Percentiles rank a stretch among this genome's conserved stretches.
Conservation (phyloP, 1,284 basidiomycete genomes). For the Malassezia brasiliensis region DNA sequence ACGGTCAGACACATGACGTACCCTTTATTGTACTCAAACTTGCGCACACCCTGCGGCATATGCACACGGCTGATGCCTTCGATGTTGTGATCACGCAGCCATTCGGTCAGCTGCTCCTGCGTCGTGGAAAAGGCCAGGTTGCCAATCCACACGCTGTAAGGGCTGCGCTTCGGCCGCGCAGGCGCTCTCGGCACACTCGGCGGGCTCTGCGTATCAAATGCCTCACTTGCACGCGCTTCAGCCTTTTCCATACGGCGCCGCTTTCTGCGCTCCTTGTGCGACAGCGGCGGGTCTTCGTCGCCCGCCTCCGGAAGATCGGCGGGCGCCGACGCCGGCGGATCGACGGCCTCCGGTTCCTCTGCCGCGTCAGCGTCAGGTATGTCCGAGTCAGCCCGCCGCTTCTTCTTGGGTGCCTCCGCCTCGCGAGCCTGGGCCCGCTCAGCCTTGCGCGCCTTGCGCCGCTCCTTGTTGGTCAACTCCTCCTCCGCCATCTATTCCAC, state of each 20-base stretch:
- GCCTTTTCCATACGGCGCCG: slow-evolving; percentile 25
- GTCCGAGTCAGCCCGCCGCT: not conserved
- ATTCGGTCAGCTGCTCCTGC: slow-evolving; percentile 28
- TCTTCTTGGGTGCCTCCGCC: not conserved
- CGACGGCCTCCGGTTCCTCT: not conserved
- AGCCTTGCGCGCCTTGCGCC: slow-evolving; percentile 23
- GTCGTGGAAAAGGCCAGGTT: slow-evolving; percentile 41
- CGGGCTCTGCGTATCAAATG: slow-evolving; percentile 12
- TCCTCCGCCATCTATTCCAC: not conserved
- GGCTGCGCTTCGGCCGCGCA: slow-evolving; percentile 28
- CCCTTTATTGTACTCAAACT: slow-evolving; percentile 53
- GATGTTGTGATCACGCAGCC: slow-evolving; percentile 31
- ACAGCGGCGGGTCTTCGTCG: slow-evolving; percentile 53
- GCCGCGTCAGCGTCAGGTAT: not conserved
- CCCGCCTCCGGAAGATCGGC: not conserved
- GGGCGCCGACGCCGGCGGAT: not conserved
- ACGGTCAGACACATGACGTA: slow-evolving; percentile 30
- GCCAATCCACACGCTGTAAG: slow-evolving; percentile 58
- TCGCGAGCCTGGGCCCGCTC: slow-evolving; percentile 10
- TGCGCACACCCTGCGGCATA: slow-evolving; percentile 51
- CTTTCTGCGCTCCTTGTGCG: slow-evolving; percentile 42
- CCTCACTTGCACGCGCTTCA: not conserved
- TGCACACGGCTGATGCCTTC: slow-evolving; percentile 53
- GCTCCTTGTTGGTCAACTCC: slow-evolving; percentile 37
- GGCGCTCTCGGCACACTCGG: not conserved